Evolutionary conservation across 2,329 filamentous ascomycete species (phyloP).

Genomic region (Fusarium goolgardi): DNA sequence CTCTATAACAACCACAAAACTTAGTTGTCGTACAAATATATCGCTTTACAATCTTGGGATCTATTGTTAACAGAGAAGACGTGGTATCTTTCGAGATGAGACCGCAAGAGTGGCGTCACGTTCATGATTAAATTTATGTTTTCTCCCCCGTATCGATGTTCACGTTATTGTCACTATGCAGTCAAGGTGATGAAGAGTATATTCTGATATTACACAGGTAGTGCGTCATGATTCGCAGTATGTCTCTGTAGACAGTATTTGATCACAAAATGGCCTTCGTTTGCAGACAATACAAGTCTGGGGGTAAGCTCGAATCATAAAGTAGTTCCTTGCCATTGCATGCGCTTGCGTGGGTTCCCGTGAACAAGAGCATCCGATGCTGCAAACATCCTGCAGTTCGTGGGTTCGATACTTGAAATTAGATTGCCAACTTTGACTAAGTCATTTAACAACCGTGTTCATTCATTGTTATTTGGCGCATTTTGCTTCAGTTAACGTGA

Average conservation of each 20-base stretch:
- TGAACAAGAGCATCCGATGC: background rate
- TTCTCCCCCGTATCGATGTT: background rate
- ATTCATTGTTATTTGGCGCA: background rate
- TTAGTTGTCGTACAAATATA: background rate
- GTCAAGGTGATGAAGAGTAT: background rate
- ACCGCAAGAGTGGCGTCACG: slow-evolving; percentile 21
- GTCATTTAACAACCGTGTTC: too few relatives aligned
- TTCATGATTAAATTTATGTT: background rate
- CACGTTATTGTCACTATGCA: background rate
- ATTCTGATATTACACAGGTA: background rate
- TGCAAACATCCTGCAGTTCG: slow-evolving; percentile 13
- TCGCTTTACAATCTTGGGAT: background rate
- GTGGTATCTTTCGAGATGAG: slow-evolving; percentile 1
- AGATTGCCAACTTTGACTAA: background rate
- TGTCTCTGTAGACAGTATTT: background rate
- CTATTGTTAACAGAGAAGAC: background rate
- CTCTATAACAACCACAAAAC: background rate
- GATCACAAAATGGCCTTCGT: background rate
- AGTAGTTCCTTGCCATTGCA: background rate
- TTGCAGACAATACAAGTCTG: background rate
- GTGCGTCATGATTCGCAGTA: background rate
- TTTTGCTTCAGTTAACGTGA: background rate
- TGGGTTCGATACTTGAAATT: too few relatives aligned
- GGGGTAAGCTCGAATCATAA: background rate
- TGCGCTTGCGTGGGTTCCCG: background rate